Evolutionary conservation across 495 filamentous ascomycete species (phyloP).

Genomic region (Bacidia rubella): DNA sequence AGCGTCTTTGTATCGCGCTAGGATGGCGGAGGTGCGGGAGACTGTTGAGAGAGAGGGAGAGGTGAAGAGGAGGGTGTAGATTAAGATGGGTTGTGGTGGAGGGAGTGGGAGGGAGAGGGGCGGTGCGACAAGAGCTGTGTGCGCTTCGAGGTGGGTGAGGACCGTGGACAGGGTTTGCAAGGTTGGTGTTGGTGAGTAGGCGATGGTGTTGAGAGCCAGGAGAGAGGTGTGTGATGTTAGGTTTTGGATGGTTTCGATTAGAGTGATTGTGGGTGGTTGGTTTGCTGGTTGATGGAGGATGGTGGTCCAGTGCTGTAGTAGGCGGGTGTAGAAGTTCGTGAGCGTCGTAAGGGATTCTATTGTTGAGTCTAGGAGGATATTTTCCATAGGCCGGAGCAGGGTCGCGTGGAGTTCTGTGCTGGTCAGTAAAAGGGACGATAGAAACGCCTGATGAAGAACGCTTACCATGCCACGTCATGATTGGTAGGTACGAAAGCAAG

Average conservation of each 20-base stretch:
- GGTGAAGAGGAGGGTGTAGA: constrained; percentile 58
- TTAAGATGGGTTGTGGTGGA: constrained; percentile 53
- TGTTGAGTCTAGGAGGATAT: constrained; percentile 37
- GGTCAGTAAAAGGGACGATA: background rate
- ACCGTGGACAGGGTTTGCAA: constrained; percentile 34
- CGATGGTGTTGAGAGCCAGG: constrained; percentile 49
- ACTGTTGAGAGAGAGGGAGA: constrained; percentile 42
- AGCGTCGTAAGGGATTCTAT: constrained; percentile 38
- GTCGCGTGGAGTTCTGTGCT: constrained; percentile 35
- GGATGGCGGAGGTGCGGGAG: constrained; percentile 57
- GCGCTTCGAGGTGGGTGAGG: constrained; percentile 55
- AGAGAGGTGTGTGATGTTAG: constrained; percentile 47
- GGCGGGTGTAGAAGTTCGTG: constrained; percentile 54
- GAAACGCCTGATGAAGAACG: background rate
- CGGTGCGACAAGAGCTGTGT: constrained; percentile 42
- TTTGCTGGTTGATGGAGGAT: constrained; percentile 20
- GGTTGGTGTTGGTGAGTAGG: constrained; percentile 25
- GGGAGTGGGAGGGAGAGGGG: constrained; percentile 36
- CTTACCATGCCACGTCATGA: constrained; percentile 44
- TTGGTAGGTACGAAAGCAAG: constrained; percentile 48
- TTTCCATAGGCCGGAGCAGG: constrained; percentile 46
- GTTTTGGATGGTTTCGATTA: constrained; percentile 24
- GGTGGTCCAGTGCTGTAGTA: constrained; percentile 58
- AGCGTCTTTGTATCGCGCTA: constrained; percentile 54
- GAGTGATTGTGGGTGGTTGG: constrained; percentile 4